Conservation (phyloP, 2,329 filamentous ascomycete species). For the Fusarium tupiense region DNA sequence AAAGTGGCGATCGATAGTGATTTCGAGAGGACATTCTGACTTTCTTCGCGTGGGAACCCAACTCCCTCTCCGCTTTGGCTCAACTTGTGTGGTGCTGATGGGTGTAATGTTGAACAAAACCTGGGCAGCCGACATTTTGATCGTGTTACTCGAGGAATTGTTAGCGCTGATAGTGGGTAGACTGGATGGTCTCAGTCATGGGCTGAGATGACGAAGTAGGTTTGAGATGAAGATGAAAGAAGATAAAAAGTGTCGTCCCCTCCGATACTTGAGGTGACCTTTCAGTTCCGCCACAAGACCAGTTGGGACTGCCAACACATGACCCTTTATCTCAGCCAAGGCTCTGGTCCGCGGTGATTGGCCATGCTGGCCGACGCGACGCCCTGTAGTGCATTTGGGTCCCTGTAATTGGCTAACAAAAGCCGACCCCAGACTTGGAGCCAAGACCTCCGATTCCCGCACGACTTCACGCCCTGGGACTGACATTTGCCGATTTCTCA, state of each 20-base stretch:
- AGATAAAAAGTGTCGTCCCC: neutral
- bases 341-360: neutral
- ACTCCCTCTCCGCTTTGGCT: slow-evolving; percentile 20
- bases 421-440: slow-evolving; percentile 14
- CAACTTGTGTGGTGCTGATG: neutral
- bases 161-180: too few relatives aligned
- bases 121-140: slow-evolving; percentile 8
- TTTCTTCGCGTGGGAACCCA: slow-evolving; percentile 18
- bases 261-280: slow-evolving; percentile 18
- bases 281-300: slow-evolving; percentile 27
- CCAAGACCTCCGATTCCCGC: slow-evolving; percentile 2
- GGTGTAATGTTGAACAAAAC: slow-evolving; percentile 9
- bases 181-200: neutral
- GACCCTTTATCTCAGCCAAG: slow-evolving; percentile 32
- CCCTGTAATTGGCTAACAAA: slow-evolving; percentile 13
- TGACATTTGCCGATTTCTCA: slow-evolving; percentile 1
- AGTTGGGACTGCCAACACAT: slow-evolving; percentile 12
- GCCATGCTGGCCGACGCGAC: slow-evolving; percentile 7
- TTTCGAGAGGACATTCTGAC: slow-evolving; percentile 18
- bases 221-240: neutral
- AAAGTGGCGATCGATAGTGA: slow-evolving; percentile 31
- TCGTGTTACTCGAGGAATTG: neutral
- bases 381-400: slow-evolving; percentile 5
- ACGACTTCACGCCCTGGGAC: slow-evolving; percentile 1
- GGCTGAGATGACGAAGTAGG: neutral